Evolutionary conservation across 1,284 basidiomycete genomes (phyloP).

Genomic region (Fomitiporia mediterranea): DNA sequence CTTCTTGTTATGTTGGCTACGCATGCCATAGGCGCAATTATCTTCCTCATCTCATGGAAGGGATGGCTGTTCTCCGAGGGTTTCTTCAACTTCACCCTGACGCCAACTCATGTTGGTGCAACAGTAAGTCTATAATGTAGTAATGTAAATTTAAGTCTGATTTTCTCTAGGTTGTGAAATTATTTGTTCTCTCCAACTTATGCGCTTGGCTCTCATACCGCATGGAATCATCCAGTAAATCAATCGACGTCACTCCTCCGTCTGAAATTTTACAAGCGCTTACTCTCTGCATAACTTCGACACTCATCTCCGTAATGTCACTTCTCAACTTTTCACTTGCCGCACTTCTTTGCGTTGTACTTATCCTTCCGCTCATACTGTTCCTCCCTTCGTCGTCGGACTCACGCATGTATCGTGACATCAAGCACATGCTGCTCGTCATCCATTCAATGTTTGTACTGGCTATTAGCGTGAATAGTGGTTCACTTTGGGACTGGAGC

Average conservation of each 20-base stretch:
- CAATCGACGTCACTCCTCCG: conserved; percentile 33
- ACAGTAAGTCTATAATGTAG: neutral
- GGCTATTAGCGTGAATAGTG: conserved; percentile 30
- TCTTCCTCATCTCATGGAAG: conserved; percentile 44
- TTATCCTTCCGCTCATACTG: conserved; percentile 57
- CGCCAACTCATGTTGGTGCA: neutral
- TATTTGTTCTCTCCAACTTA: conserved; percentile 22
- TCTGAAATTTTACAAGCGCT: conserved; percentile 60
- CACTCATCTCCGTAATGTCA: conserved; percentile 78
- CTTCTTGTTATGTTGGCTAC: conserved; percentile 51
- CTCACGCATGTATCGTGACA: conserved; percentile 29
- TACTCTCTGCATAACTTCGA: conserved; percentile 74
- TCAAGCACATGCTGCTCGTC: conserved; percentile 41
- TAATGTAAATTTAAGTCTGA: neutral
- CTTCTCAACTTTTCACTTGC: conserved; percentile 90
- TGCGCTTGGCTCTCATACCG: conserved; percentile 24
- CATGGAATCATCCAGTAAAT: conserved; percentile 23
- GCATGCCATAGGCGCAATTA: conserved; percentile 45
- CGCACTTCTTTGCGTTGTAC: conserved; percentile 55
- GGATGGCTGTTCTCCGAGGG: conserved; percentile 33
- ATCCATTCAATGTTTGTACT: conserved; percentile 58
- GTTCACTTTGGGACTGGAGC: conserved; percentile 66
- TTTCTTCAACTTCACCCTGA: neutral
- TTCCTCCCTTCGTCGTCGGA: conserved; percentile 33
- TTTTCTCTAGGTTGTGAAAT: neutral